Evolutionary conservation across 176 grass and related monocot genomes (phyloP).

Genomic region (Hyparrhenia diplandra): DNA sequence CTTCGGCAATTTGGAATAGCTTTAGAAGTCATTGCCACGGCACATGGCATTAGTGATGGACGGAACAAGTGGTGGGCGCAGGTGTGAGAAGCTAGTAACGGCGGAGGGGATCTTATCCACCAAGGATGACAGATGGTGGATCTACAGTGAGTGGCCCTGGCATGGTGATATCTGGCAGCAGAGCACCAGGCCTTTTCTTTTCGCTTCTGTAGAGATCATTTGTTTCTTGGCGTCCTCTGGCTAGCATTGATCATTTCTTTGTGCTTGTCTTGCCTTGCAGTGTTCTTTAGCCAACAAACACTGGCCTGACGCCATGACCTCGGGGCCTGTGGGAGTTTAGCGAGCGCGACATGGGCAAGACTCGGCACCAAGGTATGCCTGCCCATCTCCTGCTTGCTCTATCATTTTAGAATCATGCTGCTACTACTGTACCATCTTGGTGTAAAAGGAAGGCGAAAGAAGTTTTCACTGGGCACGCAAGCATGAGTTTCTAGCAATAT

Average conservation of each 20-base stretch:
- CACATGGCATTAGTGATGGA: neutral
- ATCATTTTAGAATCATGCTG: too few species aligned
- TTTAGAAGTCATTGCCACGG: neutral
- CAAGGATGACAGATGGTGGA: neutral
- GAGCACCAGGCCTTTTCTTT: too few species aligned
- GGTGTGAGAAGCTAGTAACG: neutral
- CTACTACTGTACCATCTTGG: neutral
- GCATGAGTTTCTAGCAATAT: neutral
- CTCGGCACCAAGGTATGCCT: too few species aligned
- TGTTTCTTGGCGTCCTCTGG: neutral
- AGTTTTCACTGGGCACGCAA: too few species aligned
- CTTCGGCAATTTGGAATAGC: neutral
- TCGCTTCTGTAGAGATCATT: neutral
- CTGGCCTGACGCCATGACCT: neutral
- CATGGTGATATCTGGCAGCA: too few species aligned
- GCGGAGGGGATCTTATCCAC: neutral
- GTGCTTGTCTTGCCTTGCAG: neutral
- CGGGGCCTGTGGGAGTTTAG: neutral
- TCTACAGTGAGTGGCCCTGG: too few species aligned
- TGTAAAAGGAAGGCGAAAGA: too few species aligned
- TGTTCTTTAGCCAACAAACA: too few species aligned
- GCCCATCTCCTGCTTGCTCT: neutral
- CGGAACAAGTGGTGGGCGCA: neutral
- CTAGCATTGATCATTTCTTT: too few species aligned
- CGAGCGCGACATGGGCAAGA: too few species aligned